Percentiles rank a stretch among this genome's conserved stretches.
These are phyloP conservation scores for Rubroshorea leprosula DNA, from an alignment of 345 rosid species.

Conservation along the genomic window DNA sequence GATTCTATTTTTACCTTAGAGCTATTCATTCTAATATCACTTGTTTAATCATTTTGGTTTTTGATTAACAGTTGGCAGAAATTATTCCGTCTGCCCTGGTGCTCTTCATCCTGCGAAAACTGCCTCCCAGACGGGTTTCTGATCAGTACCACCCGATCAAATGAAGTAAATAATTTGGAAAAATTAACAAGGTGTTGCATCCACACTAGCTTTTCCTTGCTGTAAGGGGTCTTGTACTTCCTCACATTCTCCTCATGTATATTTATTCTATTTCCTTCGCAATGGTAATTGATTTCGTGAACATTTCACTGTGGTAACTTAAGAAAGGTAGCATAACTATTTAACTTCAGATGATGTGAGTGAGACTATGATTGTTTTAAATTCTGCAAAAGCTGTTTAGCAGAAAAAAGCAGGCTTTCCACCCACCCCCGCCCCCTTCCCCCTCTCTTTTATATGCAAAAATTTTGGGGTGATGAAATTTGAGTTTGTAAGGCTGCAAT, in stretches of 20 bases:
- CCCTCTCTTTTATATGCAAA: too few species aligned
- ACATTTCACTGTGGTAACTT: background rate
- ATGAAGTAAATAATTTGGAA: constrained; percentile 24
- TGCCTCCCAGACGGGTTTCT: constrained; percentile 70
- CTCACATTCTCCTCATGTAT: background rate
- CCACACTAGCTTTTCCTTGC: background rate
- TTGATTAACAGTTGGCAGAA: constrained; percentile 53
- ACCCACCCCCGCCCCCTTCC: too few species aligned
- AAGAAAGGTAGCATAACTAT: background rate
- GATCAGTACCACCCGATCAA: constrained; percentile 65
- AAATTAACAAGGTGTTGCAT: too few species aligned
- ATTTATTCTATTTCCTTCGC: too few species aligned
- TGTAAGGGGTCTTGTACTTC: background rate
- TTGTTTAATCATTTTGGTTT: too few species aligned
- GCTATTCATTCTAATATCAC: too few species aligned
- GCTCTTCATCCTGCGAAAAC: constrained; percentile 65
- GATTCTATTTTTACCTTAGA: too few species aligned
- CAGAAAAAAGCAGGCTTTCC: too few species aligned
- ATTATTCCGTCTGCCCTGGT: constrained; percentile 72
- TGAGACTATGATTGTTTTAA: background rate
- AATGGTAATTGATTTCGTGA: background rate
- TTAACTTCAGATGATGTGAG: background rate
- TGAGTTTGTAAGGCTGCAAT: too few species aligned
- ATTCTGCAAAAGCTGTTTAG: background rate
- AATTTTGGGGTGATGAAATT: too few species aligned